A percentile compares a stretch with the other conserved stretches of the same genome.
Evolutionary conservation across 208 protist species (phyloP).

Genomic region (Crithidia expoeki): DNA sequence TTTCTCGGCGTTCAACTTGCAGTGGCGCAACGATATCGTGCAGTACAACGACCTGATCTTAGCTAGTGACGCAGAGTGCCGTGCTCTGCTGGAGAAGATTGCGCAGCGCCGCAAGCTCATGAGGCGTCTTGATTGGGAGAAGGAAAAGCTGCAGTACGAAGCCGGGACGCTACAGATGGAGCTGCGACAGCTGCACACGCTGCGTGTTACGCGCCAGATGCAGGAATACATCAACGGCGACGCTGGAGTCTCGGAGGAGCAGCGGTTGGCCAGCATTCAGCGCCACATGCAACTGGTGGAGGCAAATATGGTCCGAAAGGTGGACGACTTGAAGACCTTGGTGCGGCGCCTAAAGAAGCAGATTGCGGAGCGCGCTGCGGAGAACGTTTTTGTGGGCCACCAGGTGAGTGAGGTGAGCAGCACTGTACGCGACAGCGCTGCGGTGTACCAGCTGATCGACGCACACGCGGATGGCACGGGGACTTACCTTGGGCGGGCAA

Average conservation of each 20-base stretch:
- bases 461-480: slow-evolving; percentile 55
- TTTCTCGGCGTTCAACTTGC: slow-evolving; percentile 79
- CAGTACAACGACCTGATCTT: slow-evolving; percentile 89
- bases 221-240: slow-evolving; percentile 93
- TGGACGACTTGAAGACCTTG: slow-evolving; percentile 70
- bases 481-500: slow-evolving; percentile 45
- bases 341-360: slow-evolving; percentile 59
- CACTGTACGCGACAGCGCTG: slow-evolving; percentile 56
- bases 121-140: slow-evolving; percentile 77
- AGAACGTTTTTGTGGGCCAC: slow-evolving; percentile 66
- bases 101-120: slow-evolving; percentile 83
- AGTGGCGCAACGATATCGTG: slow-evolving; percentile 61
- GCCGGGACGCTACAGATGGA: slow-evolving; percentile 89
- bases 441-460: slow-evolving; percentile 70
- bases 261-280: slow-evolving; percentile 68
- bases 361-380: slow-evolving; percentile 74
- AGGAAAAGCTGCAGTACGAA: slow-evolving; percentile 68
- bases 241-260: slow-evolving; percentile 57
- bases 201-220: slow-evolving; percentile 95
- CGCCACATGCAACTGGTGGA: slow-evolving; percentile 76
- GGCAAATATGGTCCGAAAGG: slow-evolving; percentile 70
- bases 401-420: slow-evolving; percentile 49
- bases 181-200: slow-evolving; percentile 91
- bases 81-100: slow-evolving; percentile 74
- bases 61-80: slow-evolving; percentile 75